These are phyloP conservation scores for Teratosphaeria nubilosa DNA, from an alignment of 2,329 filamentous ascomycete species.

Conservation along the genomic window DNA sequence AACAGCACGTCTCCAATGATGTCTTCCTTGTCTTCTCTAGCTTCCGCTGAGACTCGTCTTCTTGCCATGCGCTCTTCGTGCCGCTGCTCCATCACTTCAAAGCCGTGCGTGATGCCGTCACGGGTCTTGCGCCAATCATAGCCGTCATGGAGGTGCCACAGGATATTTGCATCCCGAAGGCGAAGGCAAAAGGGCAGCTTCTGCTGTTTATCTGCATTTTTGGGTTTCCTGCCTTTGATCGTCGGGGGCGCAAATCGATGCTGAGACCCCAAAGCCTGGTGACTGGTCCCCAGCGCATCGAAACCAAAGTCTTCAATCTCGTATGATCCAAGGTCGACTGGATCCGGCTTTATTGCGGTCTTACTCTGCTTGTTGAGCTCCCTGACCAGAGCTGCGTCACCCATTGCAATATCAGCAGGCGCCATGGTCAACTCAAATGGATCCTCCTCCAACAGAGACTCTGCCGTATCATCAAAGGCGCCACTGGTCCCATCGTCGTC, in stretches of 20 bases:
- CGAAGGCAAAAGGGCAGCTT: constrained; percentile 55
- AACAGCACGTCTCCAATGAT: constrained; percentile 93
- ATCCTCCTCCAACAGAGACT: constrained; percentile 29
- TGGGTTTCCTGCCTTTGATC: constrained; percentile 1
- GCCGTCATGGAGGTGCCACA: constrained; percentile 96
- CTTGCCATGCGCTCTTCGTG: constrained; percentile 62
- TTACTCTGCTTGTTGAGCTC: constrained; percentile 22
- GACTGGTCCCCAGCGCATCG: constrained; percentile 19
- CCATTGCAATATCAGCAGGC: constrained; percentile 17
- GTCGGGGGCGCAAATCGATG: constrained; percentile 24
- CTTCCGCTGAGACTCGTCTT: constrained; percentile 44
- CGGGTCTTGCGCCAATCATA: constrained; percentile 92
- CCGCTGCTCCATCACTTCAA: constrained; percentile 75
- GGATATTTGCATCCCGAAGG: constrained; percentile 79
- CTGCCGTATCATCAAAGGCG: constrained; percentile 20
- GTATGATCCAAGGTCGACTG: constrained; percentile 18
- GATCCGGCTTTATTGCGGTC: constrained; percentile 7
- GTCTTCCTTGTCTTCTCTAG: constrained; percentile 63
- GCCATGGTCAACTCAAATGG: constrained; percentile 28
- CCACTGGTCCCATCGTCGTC: constrained; percentile 10
- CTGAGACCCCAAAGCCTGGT: constrained; percentile 18
- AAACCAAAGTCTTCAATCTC: constrained; percentile 26
- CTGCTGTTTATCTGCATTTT: background rate
- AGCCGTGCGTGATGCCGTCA: constrained; percentile 75
- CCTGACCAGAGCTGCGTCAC: constrained; percentile 22